Percentiles rank a stretch among this genome's conserved stretches.
Conservation (phyloP, 768 basidiomycete genomes). For the Russula sp. region DNA sequence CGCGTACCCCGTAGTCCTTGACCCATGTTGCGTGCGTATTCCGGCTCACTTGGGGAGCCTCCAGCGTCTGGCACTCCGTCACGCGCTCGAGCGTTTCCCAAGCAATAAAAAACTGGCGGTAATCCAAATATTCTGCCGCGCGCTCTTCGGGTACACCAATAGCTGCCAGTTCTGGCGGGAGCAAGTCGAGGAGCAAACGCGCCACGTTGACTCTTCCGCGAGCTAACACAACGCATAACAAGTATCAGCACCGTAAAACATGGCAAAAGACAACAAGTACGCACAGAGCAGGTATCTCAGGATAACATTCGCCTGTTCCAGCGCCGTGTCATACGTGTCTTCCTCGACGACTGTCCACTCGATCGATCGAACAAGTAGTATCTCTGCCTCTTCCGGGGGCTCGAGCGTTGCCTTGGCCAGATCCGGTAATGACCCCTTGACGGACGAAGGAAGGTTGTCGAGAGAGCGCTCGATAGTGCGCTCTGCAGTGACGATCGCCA, state of each 20-base stretch:
- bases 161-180: conserved; percentile 60
- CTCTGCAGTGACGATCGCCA: conserved; percentile 80
- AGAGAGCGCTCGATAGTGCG: conserved; percentile 70
- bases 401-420: conserved; percentile 19
- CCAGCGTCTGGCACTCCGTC: conserved; percentile 56
- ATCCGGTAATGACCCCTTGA: conserved; percentile 22
- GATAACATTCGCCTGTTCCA: conserved; percentile 86
- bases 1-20: conserved; percentile 56
- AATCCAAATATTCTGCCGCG: conserved; percentile 74
- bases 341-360: conserved; percentile 89
- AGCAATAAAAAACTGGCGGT: conserved; percentile 72
- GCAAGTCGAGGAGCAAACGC: conserved; percentile 51
- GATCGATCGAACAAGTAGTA: conserved; percentile 74
- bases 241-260: background rate
- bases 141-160: conserved; percentile 68
- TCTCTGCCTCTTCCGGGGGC: conserved; percentile 52
- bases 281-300: conserved; percentile 86
- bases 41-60: conserved; percentile 54
- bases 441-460: conserved; percentile 37
- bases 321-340: conserved; percentile 69
- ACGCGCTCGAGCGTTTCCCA: conserved; percentile 66
- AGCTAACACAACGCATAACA: conserved; percentile 48
- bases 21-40: conserved; percentile 62
- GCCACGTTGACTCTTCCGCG: conserved; percentile 74
- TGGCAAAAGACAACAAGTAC: conserved; percentile 31